Evolutionary conservation across 768 basidiomycete genomes (phyloP), one percentile per base, ranked within the genome.

Genomic region (Termitomyces sp.): DNA sequence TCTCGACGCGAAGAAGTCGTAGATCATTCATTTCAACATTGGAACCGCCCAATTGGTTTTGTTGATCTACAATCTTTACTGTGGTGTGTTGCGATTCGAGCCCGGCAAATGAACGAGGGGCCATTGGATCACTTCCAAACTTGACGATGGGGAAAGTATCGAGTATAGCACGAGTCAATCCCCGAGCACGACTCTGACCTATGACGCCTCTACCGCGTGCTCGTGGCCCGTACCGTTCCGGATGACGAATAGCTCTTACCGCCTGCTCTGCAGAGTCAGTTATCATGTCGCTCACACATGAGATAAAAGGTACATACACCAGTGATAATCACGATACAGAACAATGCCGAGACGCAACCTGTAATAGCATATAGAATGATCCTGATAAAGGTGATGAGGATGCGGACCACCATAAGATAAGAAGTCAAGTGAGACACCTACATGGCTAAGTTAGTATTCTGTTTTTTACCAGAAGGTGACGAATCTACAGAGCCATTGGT

Each of bases 81-180:
- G 53, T 38, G 19, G 15, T 53, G 41, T 47, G 17, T 38, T 52
- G 54, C 17, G 45, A 26, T 33, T 30, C 53, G 5, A 52, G 45
- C 26, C 58, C 57, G 12, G 52, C 10, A 15, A 47, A 33, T 21
- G 31, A 21, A 31, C 49, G n/a, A 23, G 54, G 28, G 6, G 45
- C 38, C 19, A 51, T 31, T 7, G 60, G 43, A 46, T 51, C 62
- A 35, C 57, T 64, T 26, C 84, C 83, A 63, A 94, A 98, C 68
- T 94, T 93, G 71, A 96, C 86, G 60, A 97, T 74, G 4, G 95
- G 94, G 74, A 98, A 98, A 3, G 94, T 97, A 63, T 98, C 95
- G 54, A 98, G 76, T 56, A 98, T 94, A 19, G 96, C 96, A 19
- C 91, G 85, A 1, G 91, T 89, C 50, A 98, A 78, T 7, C 94